phyloP scores from a whole-genome alignment of 1,284 basidiomycete species.

The Singerocomus rubriflavus region DNA sequence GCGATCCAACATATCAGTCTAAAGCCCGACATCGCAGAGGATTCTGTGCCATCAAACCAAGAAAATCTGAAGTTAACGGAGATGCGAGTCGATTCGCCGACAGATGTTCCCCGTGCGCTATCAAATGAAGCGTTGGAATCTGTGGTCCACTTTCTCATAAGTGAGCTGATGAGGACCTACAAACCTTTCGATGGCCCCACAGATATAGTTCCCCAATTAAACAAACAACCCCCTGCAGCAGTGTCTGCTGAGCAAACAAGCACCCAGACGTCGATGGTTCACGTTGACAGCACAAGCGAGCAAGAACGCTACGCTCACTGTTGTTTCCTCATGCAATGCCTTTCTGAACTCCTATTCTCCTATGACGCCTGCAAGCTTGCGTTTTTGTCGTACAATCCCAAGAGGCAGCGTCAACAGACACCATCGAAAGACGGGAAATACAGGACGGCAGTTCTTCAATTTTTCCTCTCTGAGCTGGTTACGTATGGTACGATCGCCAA shows the following conservation, averaged over 20 bases:
- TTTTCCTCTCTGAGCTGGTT: slow-evolving; percentile 75
- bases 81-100: slow-evolving; percentile 69
- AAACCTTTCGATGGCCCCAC: slow-evolving; percentile 36
- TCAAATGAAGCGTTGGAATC: slow-evolving; percentile 56
- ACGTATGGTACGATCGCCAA: slow-evolving; percentile 72
- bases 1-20: slow-evolving; percentile 63
- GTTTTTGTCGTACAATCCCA: slow-evolving; percentile 78
- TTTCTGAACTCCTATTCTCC: slow-evolving; percentile 91
- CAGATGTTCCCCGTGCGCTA: slow-evolving; percentile 24
- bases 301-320: slow-evolving; percentile 60
- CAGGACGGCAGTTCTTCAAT: slow-evolving; percentile 67
- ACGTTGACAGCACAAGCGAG: slow-evolving; percentile 15
- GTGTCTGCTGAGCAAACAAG: slow-evolving; percentile 18
- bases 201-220: slow-evolving; percentile 11
- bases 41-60: slow-evolving; percentile 22
- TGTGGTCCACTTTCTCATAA: slow-evolving; percentile 70
- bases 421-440: slow-evolving; percentile 65
- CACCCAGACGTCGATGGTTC: slow-evolving; percentile 11
- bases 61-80: slow-evolving; percentile 35
- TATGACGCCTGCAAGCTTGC: slow-evolving; percentile 90
- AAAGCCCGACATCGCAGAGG: slow-evolving; percentile 39
- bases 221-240: slow-evolving; percentile 14
- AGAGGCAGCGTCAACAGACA: slow-evolving; percentile 56
- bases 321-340: slow-evolving; percentile 87
- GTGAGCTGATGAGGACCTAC: slow-evolving; percentile 64